Evolutionary conservation across 208 protist species (phyloP).

Genomic region (Trypanosomatidae sp.): DNA sequence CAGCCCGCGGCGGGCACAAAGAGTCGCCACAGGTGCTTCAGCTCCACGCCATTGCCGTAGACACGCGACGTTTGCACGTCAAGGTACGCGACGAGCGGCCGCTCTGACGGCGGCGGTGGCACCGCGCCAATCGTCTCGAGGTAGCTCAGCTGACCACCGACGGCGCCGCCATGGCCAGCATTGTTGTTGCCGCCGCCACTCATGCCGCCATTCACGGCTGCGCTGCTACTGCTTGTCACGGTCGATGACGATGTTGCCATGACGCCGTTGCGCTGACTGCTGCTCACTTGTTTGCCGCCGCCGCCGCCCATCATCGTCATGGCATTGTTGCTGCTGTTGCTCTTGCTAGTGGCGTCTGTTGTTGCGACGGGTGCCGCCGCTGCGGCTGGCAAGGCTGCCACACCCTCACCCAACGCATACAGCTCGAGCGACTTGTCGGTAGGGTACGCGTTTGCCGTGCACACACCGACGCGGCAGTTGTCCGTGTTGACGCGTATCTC

Average conservation of each 20-base stretch:
- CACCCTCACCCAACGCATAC: background rate
- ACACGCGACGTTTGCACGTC: constrained; percentile 63
- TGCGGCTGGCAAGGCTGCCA: too few species aligned
- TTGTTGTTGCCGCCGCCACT: too few species aligned
- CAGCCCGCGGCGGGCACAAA: constrained; percentile 52
- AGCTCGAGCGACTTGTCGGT: constrained; percentile 8
- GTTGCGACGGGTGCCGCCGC: too few species aligned
- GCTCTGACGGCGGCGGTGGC: constrained; percentile 3
- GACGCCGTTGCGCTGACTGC: too few species aligned
- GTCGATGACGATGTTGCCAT: too few species aligned
- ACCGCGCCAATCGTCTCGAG: constrained; percentile 22
- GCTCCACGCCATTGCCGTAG: constrained; percentile 38
- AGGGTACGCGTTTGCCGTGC: constrained; percentile 26
- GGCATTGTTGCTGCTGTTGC: too few species aligned
- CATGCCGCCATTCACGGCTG: too few species aligned
- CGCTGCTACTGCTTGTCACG: too few species aligned
- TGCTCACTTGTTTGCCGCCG: too few species aligned
- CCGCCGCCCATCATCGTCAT: too few species aligned
- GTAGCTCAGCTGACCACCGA: constrained; percentile 10
- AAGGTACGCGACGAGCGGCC: constrained; percentile 22
- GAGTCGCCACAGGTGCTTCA: constrained; percentile 60
- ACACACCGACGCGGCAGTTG: constrained; percentile 62
- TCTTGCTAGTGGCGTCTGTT: too few species aligned
- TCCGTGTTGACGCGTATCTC: constrained; percentile 63
- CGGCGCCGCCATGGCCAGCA: too few species aligned